phyloP scores from a whole-genome alignment of 805 yeast species.

The Teunomyces gatunensis region DNA sequence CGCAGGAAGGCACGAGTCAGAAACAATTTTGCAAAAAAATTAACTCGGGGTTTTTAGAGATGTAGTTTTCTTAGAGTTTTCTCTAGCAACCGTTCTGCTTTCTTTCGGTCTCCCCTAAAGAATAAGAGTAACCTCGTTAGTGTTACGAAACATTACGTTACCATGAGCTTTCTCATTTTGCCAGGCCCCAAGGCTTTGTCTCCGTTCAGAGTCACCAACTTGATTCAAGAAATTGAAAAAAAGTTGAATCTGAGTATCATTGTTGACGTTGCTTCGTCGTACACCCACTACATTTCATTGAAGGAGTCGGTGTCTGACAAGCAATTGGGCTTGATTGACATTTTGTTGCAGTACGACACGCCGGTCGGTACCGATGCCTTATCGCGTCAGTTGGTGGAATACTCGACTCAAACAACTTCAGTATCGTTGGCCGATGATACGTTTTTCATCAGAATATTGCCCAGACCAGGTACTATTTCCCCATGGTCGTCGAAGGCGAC shows the following conservation, averaged over 20 bases:
- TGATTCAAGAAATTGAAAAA: constrained; percentile 70
- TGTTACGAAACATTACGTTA: too few relatives aligned
- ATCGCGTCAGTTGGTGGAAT: constrained; percentile 40
- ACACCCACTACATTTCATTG: constrained; percentile 76
- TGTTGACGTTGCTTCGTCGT: constrained; percentile 70
- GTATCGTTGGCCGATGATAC: constrained; percentile 32
- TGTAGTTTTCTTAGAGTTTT: constrained; percentile 1
- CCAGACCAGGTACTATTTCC: constrained; percentile 94
- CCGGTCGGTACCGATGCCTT: constrained; percentile 54
- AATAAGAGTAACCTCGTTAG: constrained; percentile 1
- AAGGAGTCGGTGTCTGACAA: constrained; percentile 36
- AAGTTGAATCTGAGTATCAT: constrained; percentile 60
- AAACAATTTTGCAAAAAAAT: constrained; percentile 3
- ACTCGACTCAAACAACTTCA: constrained; percentile 26
- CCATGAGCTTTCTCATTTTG: constrained; percentile 40
- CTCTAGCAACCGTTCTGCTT: not conserved
- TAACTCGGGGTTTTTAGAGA: constrained; percentile 2
- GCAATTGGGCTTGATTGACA: constrained; percentile 50
- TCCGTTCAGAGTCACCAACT: constrained; percentile 72
- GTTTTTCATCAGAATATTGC: constrained; percentile 71
- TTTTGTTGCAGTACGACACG: constrained; percentile 72
- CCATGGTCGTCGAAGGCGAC: constrained; percentile 99
- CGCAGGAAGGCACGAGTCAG: constrained; percentile 4
- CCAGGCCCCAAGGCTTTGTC: constrained; percentile 93
- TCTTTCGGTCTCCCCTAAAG: not conserved